Base-by-base conservation (phyloP, 2,329 filamentous ascomycete species). In the Verticillium tricorpus region DNA sequence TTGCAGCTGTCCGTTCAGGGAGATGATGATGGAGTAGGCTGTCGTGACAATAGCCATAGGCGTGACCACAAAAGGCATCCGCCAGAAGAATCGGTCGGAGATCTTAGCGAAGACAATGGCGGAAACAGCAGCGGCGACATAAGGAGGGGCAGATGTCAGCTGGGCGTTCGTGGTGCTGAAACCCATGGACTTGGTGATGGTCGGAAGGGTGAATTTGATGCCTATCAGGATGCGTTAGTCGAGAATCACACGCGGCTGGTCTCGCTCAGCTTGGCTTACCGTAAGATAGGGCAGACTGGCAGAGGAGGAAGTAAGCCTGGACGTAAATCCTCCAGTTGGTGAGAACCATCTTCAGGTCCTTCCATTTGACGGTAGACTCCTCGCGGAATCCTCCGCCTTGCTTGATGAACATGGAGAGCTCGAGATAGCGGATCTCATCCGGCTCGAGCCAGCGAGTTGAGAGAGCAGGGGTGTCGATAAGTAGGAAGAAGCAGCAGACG, bases 101-200 rank as follows among this genome's bases (percentile, higher is more conserved):
- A 88, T 71, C 68, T 81, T 89, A 2, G 89, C 89, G 31, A 91
- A 79, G 0, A 76, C 58, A 2, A 92, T 77, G 0, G 89, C 91
- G 0, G 89, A 67, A 3, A 89, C 35, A 0, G 86, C 87, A 0
- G 87, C 89, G 0, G 81, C 82, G 1, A 86, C 82, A 62, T 85
- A 86, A 0, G 84, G 83, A 0, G 84, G 84, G 0, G 85, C 82
- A 1, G 84, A 85, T 69, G 85, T 82, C 2, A 85, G 72, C 66
- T 85, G 65, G 79, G 6, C 69, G 8, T 61, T 62, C 1, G 66
- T 68, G 9, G 61, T 66, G 59, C 61, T 40, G 63, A 67, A 68
- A 2, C 66, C 66, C 63, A 68, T 64, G 9, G 64, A 58, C 56
- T 62, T 63, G n/a, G 66, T 62, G 50, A 67, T 67, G 11, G 65